Percentiles rank a stretch among this genome's conserved stretches.
Evolutionary conservation across 2,329 filamentous ascomycete species (phyloP).

Genomic region (Sclerotiophoma versabilis): DNA sequence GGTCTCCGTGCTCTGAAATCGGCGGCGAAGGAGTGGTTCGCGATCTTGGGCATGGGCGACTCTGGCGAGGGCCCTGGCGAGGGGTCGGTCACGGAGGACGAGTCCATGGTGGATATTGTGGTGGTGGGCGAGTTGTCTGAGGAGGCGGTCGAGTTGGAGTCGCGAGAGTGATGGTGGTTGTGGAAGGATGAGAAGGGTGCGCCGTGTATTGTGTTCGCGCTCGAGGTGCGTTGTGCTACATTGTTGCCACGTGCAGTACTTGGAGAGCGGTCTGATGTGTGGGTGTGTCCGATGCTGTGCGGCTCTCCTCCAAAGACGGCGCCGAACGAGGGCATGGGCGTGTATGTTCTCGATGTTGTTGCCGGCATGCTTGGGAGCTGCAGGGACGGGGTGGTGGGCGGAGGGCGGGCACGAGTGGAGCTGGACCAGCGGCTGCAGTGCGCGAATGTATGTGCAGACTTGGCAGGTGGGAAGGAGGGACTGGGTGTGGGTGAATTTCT

Average conservation of each 20-base stretch:
- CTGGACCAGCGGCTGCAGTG: conserved; percentile 26
- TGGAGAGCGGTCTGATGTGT: conserved; percentile 42
- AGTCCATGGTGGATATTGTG: conserved; percentile 90
- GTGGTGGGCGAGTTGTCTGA: conserved; percentile 95
- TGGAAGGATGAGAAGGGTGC: conserved; percentile 59
- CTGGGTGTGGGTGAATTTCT: conserved; percentile 47
- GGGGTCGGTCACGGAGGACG: conserved; percentile 85
- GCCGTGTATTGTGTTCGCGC: conserved; percentile 42
- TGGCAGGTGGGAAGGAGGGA: conserved; percentile 43
- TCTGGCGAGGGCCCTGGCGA: conserved; percentile 91
- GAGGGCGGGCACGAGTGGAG: conserved; percentile 25
- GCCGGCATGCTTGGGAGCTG: conserved; percentile 47
- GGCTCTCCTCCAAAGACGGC: conserved; percentile 73
- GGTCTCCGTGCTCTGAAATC: conserved; percentile 55
- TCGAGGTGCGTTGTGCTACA: conserved; percentile 45
- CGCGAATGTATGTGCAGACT: conserved; percentile 30
- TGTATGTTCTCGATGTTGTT: conserved; percentile 41
- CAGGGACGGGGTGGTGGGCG: conserved; percentile 10
- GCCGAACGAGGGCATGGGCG: conserved; percentile 75
- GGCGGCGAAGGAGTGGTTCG: conserved; percentile 72
- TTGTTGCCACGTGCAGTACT: conserved; percentile 38
- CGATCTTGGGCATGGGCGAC: conserved; percentile 78
- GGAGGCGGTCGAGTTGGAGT: conserved; percentile 84
- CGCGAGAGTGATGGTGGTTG: conserved; percentile 70
- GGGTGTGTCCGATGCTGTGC: conserved; percentile 55